A percentile compares a stretch with the other conserved stretches of the same genome.
These are phyloP conservation scores for Saccharomycopsis babjevae DNA, from an alignment of 805 yeast species.

Conservation along the genomic window DNA sequence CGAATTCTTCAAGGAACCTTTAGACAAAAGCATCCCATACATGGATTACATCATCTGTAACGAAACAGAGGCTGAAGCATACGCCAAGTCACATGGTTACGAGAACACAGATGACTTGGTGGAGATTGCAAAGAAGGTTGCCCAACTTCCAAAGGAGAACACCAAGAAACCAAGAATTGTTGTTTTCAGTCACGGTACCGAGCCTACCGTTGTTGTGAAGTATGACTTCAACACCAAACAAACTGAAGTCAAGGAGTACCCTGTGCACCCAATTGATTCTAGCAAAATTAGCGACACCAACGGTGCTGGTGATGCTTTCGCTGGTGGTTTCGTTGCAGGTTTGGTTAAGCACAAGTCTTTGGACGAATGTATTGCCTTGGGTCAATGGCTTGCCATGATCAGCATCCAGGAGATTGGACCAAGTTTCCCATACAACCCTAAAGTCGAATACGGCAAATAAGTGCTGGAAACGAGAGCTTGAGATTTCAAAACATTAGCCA, in stretches of 20 bases:
- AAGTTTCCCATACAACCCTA: conserved; percentile 52
- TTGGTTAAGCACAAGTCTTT: conserved; percentile 63
- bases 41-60: conserved; percentile 89
- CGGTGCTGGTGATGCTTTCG: conserved; percentile 87
- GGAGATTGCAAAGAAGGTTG: conserved; percentile 75
- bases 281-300: conserved; percentile 79
- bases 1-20: conserved; percentile 86
- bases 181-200: conserved; percentile 90
- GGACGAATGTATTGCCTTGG: conserved; percentile 57
- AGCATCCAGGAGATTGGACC: conserved; percentile 94
- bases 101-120: conserved; percentile 44
- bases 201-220: conserved; percentile 73
- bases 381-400: conserved; percentile 93
- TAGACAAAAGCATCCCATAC: conserved; percentile 72
- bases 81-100: conserved; percentile 75
- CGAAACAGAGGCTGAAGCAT: conserved; percentile 94
- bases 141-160: conserved; percentile 69
- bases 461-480: neutral
- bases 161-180: conserved; percentile 66
- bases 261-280: conserved; percentile 63
- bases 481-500: too few relatives aligned
- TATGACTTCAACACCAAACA: conserved; percentile 40
- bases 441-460: conserved; percentile 6
- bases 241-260: conserved; percentile 39
- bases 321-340: conserved; percentile 90